These are phyloP conservation scores for Trichomonascaceae sp. DNA, from an alignment of 1,139 yeast genomes.

Conservation along the genomic window DNA sequence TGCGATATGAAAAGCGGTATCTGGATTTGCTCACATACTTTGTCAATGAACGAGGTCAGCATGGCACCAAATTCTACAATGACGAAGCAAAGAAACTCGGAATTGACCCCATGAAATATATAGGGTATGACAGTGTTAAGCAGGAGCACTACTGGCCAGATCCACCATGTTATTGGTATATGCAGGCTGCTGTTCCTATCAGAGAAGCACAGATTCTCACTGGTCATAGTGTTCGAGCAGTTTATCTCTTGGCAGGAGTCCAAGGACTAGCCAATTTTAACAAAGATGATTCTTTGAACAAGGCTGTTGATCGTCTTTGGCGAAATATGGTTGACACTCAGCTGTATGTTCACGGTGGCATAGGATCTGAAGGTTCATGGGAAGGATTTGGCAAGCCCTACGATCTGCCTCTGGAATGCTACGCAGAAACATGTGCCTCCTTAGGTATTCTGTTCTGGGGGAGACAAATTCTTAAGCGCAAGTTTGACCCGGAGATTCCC, in stretches of 20 bases:
- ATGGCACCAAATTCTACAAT: slow-evolving; percentile 23
- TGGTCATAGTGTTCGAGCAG: slow-evolving; percentile 10
- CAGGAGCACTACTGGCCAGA: slow-evolving; percentile 17
- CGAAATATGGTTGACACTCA: slow-evolving; percentile 25
- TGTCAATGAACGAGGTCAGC: slow-evolving; percentile 24
- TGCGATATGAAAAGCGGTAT: slow-evolving; percentile 21
- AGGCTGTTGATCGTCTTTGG: slow-evolving; percentile 22
- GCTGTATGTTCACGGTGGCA: slow-evolving; percentile 27
- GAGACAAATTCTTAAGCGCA: slow-evolving; percentile 3
- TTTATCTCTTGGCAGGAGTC: slow-evolving; percentile 10
- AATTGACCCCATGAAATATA: slow-evolving; percentile 19
- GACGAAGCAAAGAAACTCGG: slow-evolving; percentile 21
- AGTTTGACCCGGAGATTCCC: slow-evolving; percentile 8
- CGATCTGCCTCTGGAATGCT: slow-evolving; percentile 25
- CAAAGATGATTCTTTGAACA: slow-evolving; percentile 18
- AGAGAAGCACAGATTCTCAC: slow-evolving; percentile 5
- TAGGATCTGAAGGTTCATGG: slow-evolving; percentile 24
- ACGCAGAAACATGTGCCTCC: slow-evolving; percentile 26
- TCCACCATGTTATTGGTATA: slow-evolving; percentile 26
- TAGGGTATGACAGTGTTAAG: slow-evolving; percentile 6
- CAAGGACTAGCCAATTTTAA: slow-evolving; percentile 9
- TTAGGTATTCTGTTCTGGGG: slow-evolving; percentile 8
- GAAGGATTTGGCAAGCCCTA: slow-evolving; percentile 28
- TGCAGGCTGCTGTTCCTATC: slow-evolving; percentile 13
- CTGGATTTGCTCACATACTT: slow-evolving; percentile 23